Evolutionary conservation across 306 rosid genomes (phyloP).

Genomic region (Prunus salicina): DNA sequence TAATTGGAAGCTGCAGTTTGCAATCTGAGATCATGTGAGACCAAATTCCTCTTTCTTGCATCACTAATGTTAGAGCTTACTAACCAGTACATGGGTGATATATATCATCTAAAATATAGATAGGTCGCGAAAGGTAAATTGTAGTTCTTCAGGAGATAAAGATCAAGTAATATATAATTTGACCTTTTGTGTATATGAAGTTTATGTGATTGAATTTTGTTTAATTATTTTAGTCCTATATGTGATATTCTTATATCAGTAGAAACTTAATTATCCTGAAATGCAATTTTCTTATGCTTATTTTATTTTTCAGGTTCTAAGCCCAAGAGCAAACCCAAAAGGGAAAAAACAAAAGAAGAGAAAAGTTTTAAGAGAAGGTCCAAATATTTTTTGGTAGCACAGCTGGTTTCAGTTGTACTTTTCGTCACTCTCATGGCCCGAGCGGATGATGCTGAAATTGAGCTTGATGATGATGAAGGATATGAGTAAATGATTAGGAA

Average conservation of each 20-base stretch:
- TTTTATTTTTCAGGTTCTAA: constrained; percentile 52
- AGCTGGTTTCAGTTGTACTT: constrained; percentile 63
- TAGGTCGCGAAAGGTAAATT: neutral
- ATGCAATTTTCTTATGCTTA: neutral
- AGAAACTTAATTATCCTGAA: neutral
- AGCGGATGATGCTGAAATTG: constrained; percentile 58
- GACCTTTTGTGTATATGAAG: neutral
- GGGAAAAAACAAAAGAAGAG: constrained; percentile 81
- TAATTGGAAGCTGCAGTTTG: neutral
- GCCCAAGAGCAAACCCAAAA: constrained; percentile 71
- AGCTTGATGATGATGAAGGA: constrained; percentile 52
- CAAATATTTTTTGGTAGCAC: constrained; percentile 71
- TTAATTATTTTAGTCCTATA: neutral
- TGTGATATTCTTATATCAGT: neutral
- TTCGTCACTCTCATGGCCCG: constrained; percentile 66
- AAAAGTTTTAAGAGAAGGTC: constrained; percentile 68
- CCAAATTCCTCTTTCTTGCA: constrained; percentile 1
- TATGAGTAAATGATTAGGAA: constrained; percentile 37
- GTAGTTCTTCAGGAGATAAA: neutral
- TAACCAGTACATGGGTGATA: neutral
- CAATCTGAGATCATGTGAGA: neutral
- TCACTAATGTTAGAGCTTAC: neutral
- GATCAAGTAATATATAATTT: neutral
- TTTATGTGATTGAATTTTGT: neutral
- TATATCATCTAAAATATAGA: neutral